Conservation (phyloP, 371 early-diverging fungal species). For the Rhizopus sp. region DNA sequence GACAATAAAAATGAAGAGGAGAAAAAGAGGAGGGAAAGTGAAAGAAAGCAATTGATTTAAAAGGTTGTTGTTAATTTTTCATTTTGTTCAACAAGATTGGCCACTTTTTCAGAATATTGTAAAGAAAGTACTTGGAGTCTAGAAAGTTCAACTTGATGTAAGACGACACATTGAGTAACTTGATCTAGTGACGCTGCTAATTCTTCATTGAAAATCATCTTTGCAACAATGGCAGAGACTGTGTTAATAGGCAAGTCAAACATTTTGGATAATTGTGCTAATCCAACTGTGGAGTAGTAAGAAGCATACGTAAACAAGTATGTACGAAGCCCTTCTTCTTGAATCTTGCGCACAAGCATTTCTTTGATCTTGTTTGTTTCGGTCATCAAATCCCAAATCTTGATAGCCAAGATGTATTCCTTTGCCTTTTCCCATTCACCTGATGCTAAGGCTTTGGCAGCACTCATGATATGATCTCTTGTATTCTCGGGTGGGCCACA, state of each 20-base stretch:
- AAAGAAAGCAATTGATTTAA: slow-evolving; percentile 4
- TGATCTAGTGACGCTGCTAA: slow-evolving; percentile 83
- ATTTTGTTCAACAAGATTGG: slow-evolving; percentile 86
- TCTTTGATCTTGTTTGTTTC: slow-evolving; percentile 78
- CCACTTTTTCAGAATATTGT: slow-evolving; percentile 87
- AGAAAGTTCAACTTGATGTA: slow-evolving; percentile 83
- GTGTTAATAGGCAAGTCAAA: slow-evolving; percentile 74
- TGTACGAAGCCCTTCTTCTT: slow-evolving; percentile 95
- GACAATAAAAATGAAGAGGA: not conserved
- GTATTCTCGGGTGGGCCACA: slow-evolving; percentile 97
- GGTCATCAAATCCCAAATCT: slow-evolving; percentile 95
- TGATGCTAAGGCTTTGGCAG: slow-evolving; percentile 87
- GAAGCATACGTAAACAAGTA: slow-evolving; percentile 91
- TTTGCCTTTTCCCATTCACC: slow-evolving; percentile 93
- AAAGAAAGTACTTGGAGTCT: slow-evolving; percentile 86
- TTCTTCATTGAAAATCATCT: slow-evolving; percentile 94
- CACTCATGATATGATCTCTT: slow-evolving; percentile 97
- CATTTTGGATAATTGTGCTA: slow-evolving; percentile 82
- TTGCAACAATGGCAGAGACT: slow-evolving; percentile 80
- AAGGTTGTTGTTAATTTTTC: slow-evolving; percentile 47
- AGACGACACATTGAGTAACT: slow-evolving; percentile 74
- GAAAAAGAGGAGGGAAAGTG: not conserved
- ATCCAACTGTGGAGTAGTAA: slow-evolving; percentile 85
- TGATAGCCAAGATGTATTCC: slow-evolving; percentile 85
- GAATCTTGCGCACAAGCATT: slow-evolving; percentile 88